Percentiles rank a stretch among this genome's conserved stretches.
Evolutionary conservation across 179 eudicot species (phyloP).

Genomic region (Silene vulgaris): DNA sequence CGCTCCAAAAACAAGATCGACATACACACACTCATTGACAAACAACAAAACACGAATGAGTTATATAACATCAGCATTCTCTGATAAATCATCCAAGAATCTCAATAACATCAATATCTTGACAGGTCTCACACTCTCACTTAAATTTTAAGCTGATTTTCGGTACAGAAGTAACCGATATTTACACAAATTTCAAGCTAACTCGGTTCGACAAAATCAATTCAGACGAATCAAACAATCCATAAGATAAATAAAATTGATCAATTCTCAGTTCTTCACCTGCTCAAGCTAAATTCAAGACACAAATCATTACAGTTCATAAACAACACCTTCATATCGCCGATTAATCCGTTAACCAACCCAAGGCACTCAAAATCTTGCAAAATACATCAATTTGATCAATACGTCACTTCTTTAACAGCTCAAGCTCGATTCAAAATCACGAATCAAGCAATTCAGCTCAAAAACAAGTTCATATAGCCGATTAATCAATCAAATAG

Average conservation of each 20-base stretch:
- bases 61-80: neutral
- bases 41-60: neutral
- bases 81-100: too few relatives aligned
- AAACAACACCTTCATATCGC: too few relatives aligned
- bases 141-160: too few relatives aligned
- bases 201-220: neutral
- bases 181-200: neutral
- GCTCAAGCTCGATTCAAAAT: neutral
- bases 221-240: neutral
- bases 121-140: slow-evolving; percentile 8
- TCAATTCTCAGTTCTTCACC: neutral
- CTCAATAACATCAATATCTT: neutral
- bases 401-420: neutral
- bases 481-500: neutral
- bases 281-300: neutral
- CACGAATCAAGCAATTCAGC: neutral
- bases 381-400: too few relatives aligned
- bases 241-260: neutral
- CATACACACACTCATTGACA: neutral
- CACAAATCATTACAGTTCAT: neutral
- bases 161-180: neutral
- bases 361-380: too few relatives aligned
- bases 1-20: neutral
- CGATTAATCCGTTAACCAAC: too few relatives aligned
- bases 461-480: neutral